These are phyloP conservation scores for Axilococcus clingmanii DNA, from an alignment of 139 green algal species.

Conservation along the genomic window DNA sequence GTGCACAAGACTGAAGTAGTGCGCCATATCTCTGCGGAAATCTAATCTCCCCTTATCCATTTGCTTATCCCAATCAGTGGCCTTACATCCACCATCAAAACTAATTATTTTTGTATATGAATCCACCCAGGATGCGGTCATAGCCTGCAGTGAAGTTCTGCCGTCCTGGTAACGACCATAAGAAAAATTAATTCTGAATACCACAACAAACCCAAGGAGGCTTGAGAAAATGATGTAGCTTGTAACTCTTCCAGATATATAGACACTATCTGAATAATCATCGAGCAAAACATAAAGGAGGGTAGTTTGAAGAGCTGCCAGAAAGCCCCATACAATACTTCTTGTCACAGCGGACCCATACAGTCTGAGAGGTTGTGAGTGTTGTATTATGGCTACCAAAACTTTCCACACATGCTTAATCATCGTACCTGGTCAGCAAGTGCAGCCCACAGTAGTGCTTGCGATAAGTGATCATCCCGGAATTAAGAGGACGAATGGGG, in stretches of 20 bases:
- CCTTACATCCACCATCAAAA: constrained; percentile 13
- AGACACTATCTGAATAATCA: not conserved
- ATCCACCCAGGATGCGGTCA: not conserved
- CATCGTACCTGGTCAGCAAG: too few relatives aligned
- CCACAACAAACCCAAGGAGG: constrained; percentile 28
- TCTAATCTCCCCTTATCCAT: not conserved
- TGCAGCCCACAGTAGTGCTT: constrained; percentile 29
- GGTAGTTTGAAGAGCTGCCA: constrained; percentile 10
- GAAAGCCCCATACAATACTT: constrained; percentile 8
- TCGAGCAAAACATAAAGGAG: constrained; percentile 10
- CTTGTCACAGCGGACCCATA: constrained; percentile 28
- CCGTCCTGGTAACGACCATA: constrained; percentile 26
- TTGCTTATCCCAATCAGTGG: not conserved
- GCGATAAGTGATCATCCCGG: constrained; percentile 37
- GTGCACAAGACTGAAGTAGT: constrained; percentile 33
- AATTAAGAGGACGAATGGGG: too few relatives aligned
- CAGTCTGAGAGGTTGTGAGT: constrained; percentile 1
- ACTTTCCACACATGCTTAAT: not conserved
- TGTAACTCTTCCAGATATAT: constrained; percentile 1
- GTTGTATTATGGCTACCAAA: not conserved
- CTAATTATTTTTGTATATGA: not conserved
- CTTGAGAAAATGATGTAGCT: constrained; percentile 15
- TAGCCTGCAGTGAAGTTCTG: constrained; percentile 11
- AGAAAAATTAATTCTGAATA: constrained; percentile 21
- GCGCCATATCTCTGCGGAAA: constrained; percentile 16